phyloP scores from a whole-genome alignment of 257 asterid species.

The Verbena officinalis region DNA sequence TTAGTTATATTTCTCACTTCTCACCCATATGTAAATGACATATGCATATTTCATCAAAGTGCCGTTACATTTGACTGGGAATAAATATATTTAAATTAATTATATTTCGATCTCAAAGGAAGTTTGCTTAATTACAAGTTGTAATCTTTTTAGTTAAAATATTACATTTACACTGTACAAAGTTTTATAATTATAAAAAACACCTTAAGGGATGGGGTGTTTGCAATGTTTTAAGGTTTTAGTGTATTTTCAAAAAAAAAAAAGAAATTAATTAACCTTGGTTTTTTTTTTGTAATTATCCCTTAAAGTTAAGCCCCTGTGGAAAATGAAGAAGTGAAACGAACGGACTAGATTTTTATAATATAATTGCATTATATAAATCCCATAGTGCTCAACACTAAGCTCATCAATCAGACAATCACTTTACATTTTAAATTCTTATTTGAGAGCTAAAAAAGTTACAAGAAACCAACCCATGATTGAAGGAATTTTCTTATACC shows the following conservation, averaged over 20 bases:
- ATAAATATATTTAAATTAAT: not conserved
- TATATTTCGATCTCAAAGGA: no score
- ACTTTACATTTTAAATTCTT: conserved; percentile 41
- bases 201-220: no score
- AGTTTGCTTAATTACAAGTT: no score
- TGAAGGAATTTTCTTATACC: conserved; percentile 43
- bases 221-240: no score
- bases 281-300: no score
- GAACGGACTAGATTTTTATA: not conserved
- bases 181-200: no score
- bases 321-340: not conserved
- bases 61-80: not conserved
- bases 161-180: no score
- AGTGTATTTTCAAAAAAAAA: no score
- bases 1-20: conserved; percentile 31
- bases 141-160: no score
- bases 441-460: conserved; percentile 26
- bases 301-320: no score
- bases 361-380: not conserved
- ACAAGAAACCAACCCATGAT: conserved; percentile 49
- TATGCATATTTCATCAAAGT: not conserved
- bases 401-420: conserved; percentile 24
- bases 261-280: no score
- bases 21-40: conserved; percentile 8
- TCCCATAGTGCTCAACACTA: conserved; percentile 43